Evolutionary conservation across 345 rosid species (phyloP).

Genomic region (Passiflora organensis): DNA sequence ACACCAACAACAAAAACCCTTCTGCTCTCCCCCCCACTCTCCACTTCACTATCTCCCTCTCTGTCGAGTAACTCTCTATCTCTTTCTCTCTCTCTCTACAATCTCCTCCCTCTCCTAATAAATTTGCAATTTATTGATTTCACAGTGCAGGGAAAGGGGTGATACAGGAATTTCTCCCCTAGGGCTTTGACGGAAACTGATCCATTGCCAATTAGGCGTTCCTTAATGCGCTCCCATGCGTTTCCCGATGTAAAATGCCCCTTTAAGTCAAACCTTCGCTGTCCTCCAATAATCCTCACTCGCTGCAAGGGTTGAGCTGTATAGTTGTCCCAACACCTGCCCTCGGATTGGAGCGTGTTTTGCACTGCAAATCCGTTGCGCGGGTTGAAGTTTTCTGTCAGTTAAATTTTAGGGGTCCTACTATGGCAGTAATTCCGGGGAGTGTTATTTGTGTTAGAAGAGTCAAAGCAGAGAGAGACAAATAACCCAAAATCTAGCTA

Average conservation of each 20-base stretch:
- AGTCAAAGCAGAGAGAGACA: not conserved
- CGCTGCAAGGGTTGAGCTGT: not conserved
- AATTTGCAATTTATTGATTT: constrained; percentile 42
- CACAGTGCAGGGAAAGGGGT: constrained; percentile 41
- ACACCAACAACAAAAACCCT: not conserved
- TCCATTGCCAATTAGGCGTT: constrained; percentile 12
- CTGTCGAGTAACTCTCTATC: not conserved
- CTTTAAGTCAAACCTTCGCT: constrained; percentile 31
- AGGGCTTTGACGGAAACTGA: constrained; percentile 26
- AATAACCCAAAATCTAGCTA: too few species aligned
- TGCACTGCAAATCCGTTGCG: not conserved
- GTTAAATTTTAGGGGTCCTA: not conserved
- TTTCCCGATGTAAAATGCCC: constrained; percentile 9
- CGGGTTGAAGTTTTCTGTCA: not conserved
- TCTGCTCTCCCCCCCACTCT: not conserved
- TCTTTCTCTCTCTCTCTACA: constrained; percentile 11
- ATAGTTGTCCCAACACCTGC: too few species aligned
- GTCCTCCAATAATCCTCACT: not conserved
- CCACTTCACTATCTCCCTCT: not conserved
- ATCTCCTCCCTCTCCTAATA: constrained; percentile 30
- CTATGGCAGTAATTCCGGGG: too few species aligned
- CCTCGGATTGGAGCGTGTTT: not conserved
- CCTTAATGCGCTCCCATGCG: constrained; percentile 13
- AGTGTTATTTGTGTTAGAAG: not conserved
- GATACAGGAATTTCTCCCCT: constrained; percentile 26